phyloP scores from a whole-genome alignment of 805 yeast species.

The Kazachstania psychrophila region DNA sequence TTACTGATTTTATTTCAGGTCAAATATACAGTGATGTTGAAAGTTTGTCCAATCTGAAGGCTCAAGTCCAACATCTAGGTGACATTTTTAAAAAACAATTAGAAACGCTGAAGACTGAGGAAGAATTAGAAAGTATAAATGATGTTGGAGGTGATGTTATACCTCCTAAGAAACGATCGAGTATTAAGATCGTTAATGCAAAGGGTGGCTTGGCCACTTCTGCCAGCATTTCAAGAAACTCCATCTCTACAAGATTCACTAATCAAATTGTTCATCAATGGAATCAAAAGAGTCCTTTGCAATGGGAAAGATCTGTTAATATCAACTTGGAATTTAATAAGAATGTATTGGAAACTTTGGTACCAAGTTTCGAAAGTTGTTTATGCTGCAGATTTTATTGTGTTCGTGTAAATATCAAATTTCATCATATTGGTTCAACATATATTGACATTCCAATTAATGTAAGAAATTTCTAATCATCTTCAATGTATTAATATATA shows the following conservation, averaged over 20 bases:
- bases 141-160: no score
- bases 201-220: slow-evolving; percentile 5
- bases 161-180: background rate
- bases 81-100: slow-evolving; percentile 25
- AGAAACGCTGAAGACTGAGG: slow-evolving; percentile 16
- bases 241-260: slow-evolving; percentile 14
- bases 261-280: slow-evolving; percentile 23
- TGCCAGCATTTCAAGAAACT: slow-evolving; percentile 6
- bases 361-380: slow-evolving; percentile 42
- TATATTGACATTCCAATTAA: slow-evolving; percentile 11
- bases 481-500: background rate
- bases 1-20: slow-evolving; percentile 21
- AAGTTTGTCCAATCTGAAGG: slow-evolving; percentile 21
- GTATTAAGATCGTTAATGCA: slow-evolving; percentile 7
- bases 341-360: slow-evolving; percentile 33
- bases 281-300: slow-evolving; percentile 25
- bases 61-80: slow-evolving; percentile 10
- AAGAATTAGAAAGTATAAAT: no score
- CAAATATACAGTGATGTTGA: slow-evolving; percentile 25
- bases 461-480: slow-evolving; percentile 7
- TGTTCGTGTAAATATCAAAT: slow-evolving; percentile 34
- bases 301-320: slow-evolving; percentile 26
- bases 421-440: slow-evolving; percentile 12
- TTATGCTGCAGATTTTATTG: slow-evolving; percentile 39
- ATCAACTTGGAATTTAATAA: slow-evolving; percentile 12